Conservation (phyloP, 805 yeast species). For the Pichia deserticola region DNA sequence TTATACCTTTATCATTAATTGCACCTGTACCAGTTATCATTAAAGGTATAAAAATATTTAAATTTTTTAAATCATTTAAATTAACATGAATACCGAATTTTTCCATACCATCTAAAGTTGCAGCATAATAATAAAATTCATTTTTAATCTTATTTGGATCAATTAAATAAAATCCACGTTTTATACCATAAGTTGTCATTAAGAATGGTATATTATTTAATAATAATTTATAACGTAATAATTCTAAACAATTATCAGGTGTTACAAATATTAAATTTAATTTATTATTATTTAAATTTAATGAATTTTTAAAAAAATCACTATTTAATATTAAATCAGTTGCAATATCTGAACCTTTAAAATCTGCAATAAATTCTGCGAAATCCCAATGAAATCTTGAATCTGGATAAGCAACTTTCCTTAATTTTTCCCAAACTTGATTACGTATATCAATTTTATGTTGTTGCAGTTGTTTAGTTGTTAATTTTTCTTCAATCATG, state of each 20-base stretch:
- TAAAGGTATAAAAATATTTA: slow-evolving; percentile 14
- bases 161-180: slow-evolving; percentile 23
- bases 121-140: slow-evolving; percentile 17
- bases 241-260: slow-evolving; percentile 27
- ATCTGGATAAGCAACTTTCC: slow-evolving; percentile 27
- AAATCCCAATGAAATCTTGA: slow-evolving; percentile 25
- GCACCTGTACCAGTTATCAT: slow-evolving; percentile 30
- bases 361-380: slow-evolving; percentile 28
- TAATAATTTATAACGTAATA: slow-evolving; percentile 19
- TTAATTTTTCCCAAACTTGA: slow-evolving; percentile 22
- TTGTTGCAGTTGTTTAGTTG: slow-evolving; percentile 8
- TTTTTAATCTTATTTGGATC: slow-evolving; percentile 20
- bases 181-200: slow-evolving; percentile 27
- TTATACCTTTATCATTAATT: slow-evolving; percentile 23
- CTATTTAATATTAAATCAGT: slow-evolving; percentile 12
- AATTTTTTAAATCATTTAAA: slow-evolving; percentile 13
- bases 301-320: not conserved
- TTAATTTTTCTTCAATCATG: not conserved
- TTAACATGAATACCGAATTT: slow-evolving; percentile 17
- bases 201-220: slow-evolving; percentile 21
- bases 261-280: slow-evolving; percentile 21
- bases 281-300: not conserved
- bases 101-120: slow-evolving; percentile 28
- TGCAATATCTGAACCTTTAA: slow-evolving; percentile 23
- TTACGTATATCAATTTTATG: slow-evolving; percentile 23